Evolutionary conservation across 2,329 filamentous ascomycete genomes (phyloP).

Genomic region (Fusarium sublunatum): DNA sequence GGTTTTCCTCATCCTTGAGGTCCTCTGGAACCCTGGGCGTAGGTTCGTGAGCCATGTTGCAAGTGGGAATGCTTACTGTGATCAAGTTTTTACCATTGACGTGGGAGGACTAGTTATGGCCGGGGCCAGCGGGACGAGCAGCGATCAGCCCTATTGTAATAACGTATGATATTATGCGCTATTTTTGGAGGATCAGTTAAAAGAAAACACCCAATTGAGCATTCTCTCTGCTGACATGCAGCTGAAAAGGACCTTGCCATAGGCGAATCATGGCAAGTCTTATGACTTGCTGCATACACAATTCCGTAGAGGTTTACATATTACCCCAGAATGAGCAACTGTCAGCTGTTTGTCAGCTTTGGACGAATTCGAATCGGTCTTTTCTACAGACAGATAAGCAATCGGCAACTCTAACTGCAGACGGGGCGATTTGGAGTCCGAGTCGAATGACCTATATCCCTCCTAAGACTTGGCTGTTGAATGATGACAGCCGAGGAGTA

Average conservation of each 20-base stretch:
- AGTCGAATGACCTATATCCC: too few relatives aligned
- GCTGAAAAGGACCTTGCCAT: neutral
- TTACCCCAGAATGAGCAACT: too few relatives aligned
- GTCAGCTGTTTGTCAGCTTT: too few relatives aligned
- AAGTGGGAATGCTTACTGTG: neutral
- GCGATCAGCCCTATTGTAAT: neutral
- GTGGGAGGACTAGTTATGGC: neutral
- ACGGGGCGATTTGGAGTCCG: too few relatives aligned
- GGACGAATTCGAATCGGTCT: too few relatives aligned
- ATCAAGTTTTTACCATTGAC: neutral
- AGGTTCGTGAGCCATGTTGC: neutral
- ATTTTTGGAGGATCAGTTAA: neutral
- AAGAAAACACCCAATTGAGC: neutral
- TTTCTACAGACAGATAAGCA: too few relatives aligned
- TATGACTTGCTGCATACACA: neutral
- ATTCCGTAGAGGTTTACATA: too few relatives aligned
- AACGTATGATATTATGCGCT: neutral
- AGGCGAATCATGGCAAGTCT: neutral
- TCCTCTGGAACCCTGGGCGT: slow-evolving; percentile 21
- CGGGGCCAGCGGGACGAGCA: neutral
- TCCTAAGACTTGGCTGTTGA: too few relatives aligned
- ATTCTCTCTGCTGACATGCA: slow-evolving; percentile 1
- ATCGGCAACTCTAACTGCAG: too few relatives aligned
- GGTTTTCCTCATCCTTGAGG: slow-evolving; percentile 40
- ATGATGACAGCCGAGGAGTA: too few relatives aligned